Evolutionary conservation across 2,329 filamentous ascomycete species (phyloP).

Genomic region (Paecilomyces dactylethromorphus): DNA sequence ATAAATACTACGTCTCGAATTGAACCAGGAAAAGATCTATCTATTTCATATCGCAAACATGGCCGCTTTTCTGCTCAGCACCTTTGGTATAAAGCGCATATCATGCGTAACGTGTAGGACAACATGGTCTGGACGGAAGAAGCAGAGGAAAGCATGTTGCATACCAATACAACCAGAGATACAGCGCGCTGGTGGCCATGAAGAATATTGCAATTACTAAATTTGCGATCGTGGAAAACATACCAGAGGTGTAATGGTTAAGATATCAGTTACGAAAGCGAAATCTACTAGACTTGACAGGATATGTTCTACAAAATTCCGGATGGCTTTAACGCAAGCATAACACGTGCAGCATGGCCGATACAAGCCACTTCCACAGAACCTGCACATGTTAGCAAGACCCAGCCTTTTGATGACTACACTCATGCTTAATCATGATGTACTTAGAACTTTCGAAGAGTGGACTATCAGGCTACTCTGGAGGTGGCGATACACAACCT

Average conservation of each 20-base stretch:
- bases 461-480: conserved; percentile 6
- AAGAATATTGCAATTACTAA: conserved; percentile 6
- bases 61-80: conserved; percentile 4
- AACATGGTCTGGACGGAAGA: conserved; percentile 17
- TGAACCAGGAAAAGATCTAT: neutral
- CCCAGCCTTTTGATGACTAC: conserved; percentile 4
- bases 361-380: conserved; percentile 4
- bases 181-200: conserved; percentile 5
- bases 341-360: conserved; percentile 6
- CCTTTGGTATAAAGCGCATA: conserved; percentile 11
- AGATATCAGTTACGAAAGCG: neutral
- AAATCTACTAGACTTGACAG: neutral
- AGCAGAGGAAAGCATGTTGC: conserved; percentile 6
- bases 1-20: neutral
- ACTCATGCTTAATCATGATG: conserved; percentile 5
- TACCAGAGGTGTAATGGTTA: conserved; percentile 6
- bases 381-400: conserved; percentile 1
- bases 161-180: conserved; percentile 6
- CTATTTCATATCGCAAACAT: neutral
- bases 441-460: conserved; percentile 4
- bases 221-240: too few species aligned
- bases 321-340: conserved; percentile 4
- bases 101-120: conserved; percentile 15
- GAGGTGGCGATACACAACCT: too few species aligned
- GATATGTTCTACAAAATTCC: neutral